phyloP scores from a whole-genome alignment of 2,329 filamentous ascomycete genomes.

The Thielaviopsis musarum region DNA sequence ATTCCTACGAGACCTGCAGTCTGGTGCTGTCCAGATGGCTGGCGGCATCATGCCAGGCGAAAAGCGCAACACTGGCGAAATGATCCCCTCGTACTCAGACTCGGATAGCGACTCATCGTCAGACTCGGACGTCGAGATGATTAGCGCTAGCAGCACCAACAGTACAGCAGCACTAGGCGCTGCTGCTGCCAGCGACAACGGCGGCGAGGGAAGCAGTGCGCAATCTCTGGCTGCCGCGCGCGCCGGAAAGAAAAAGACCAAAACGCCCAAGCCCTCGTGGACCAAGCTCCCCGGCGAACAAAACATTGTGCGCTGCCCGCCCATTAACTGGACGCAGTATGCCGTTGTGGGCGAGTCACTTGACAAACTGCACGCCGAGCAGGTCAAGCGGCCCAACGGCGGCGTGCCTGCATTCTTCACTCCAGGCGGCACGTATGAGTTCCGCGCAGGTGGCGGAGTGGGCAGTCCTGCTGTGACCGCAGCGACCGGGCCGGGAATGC shows the following conservation, averaged over 20 bases:
- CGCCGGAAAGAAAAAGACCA: constrained; percentile 12
- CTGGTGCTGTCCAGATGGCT: constrained; percentile 38
- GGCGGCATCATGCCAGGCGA: constrained; percentile 16
- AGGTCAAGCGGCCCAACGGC: constrained; percentile 45
- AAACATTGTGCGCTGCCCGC: constrained; percentile 68
- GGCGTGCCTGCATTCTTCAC: constrained; percentile 32
- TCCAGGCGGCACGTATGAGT: constrained; percentile 32
- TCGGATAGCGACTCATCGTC: constrained; percentile 14
- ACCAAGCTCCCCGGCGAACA: constrained; percentile 57
- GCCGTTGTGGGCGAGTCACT: constrained; percentile 62
- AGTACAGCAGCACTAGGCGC: not conserved
- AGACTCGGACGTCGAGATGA: constrained; percentile 18
- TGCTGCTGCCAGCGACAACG: constrained; percentile 15
- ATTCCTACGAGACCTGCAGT: constrained; percentile 52
- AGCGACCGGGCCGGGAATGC: constrained; percentile 18
- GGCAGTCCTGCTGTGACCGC: constrained; percentile 12
- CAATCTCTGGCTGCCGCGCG: not conserved
- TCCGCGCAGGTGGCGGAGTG: constrained; percentile 25
- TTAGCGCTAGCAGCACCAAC: constrained; percentile 18
- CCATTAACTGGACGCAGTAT: constrained; percentile 91
- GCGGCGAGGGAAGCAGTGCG: constrained; percentile 13
- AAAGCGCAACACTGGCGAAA: constrained; percentile 4
- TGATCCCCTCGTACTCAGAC: constrained; percentile 7
- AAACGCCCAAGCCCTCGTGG: constrained; percentile 28
- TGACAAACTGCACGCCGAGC: constrained; percentile 71